A percentile compares a stretch with the other conserved stretches of the same genome.
phyloP scores from a whole-genome alignment of 2,329 filamentous ascomycete genomes.

The Pseudopithomyces chartarum region DNA sequence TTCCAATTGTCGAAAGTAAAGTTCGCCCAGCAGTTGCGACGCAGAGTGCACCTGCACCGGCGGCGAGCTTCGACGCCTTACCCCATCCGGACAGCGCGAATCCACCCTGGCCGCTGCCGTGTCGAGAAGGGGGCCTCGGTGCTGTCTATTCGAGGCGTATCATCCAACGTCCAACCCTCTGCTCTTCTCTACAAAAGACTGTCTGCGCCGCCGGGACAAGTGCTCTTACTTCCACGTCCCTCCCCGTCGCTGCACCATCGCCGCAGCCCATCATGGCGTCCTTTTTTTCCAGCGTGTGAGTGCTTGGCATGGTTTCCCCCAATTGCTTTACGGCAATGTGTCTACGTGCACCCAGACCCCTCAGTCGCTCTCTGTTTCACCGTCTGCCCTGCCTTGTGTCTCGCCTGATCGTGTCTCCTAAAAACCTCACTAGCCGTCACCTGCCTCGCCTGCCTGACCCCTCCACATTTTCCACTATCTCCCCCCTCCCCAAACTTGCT shows the following conservation, averaged over 20 bases:
- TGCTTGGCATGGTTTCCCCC: constrained; percentile 41
- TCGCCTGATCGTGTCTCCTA: constrained; percentile 18
- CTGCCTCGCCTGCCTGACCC: constrained; percentile 11
- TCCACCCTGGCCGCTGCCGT: background rate
- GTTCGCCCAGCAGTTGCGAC: background rate
- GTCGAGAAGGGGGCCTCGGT: background rate
- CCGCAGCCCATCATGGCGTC: constrained; percentile 40
- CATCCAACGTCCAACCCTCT: constrained; percentile 29
- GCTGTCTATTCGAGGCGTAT: constrained; percentile 26
- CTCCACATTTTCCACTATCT: background rate
- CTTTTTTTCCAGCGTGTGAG: constrained; percentile 51
- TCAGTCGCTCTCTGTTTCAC: constrained; percentile 36
- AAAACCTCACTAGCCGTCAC: constrained; percentile 13
- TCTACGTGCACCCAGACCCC: constrained; percentile 24
- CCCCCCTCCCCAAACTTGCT: background rate
- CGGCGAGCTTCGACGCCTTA: background rate
- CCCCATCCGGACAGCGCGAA: constrained; percentile 7
- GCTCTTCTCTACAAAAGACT: constrained; percentile 15
- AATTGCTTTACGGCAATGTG: constrained; percentile 27
- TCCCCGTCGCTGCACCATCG: constrained; percentile 4
- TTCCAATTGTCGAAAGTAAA: background rate
- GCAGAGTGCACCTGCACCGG: too few species aligned
- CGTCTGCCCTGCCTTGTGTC: constrained; percentile 22
- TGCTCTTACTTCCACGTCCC: constrained; percentile 11
- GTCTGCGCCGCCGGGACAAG: constrained; percentile 28